Evolutionary conservation across 352 stramenopile species (phyloP), one percentile per base, ranked within the genome.

Genomic region (Salisapilia sapeloensis): DNA sequence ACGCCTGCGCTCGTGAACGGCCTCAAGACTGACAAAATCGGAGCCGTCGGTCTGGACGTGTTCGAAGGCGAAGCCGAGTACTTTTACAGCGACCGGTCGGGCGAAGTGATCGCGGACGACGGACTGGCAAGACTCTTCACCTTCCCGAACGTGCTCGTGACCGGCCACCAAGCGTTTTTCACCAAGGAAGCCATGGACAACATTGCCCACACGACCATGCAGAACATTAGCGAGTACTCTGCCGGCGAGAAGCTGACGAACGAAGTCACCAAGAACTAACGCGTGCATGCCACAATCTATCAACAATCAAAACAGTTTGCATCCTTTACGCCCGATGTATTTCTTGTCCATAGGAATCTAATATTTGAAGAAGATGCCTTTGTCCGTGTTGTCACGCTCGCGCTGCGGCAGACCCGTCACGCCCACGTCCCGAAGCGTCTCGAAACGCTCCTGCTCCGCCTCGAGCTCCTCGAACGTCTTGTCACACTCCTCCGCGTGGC

Each of bases 291-390:
- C n/a, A n/a, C n/a, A n/a, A n/a, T n/a, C n/a, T n/a, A n/a, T n/a
- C n/a, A n/a, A n/a, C n/a, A n/a, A n/a, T n/a, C n/a, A n/a, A n/a
- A n/a, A n/a, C n/a, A n/a, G n/a, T n/a, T n/a, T n/a, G n/a, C n/a
- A n/a, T n/a, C n/a, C n/a, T n/a, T n/a, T n/a, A n/a, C n/a, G n/a
- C n/a, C n/a, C n/a, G n/a, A n/a, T n/a, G n/a, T n/a, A n/a, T n/a
- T n/a, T n/a, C n/a, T n/a, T n/a, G n/a, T n/a, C n/a, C 15, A 10
- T 28, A 20, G 7, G 23, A 32, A 33, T 74, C 66, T 91, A 91
- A 64, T 91, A 91, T 60, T 70, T 78, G 60, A 91, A 91, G 56
- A 78, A 91, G 35, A 91, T 43, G 22, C 76, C 76, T 14, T 59
- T 79, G 50, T 91, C 70, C 49, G 82, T 64, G 17, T 71, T 66